phyloP scores from a whole-genome alignment of 2,329 filamentous ascomycete genomes.

The Lecanicillium sp. region DNA sequence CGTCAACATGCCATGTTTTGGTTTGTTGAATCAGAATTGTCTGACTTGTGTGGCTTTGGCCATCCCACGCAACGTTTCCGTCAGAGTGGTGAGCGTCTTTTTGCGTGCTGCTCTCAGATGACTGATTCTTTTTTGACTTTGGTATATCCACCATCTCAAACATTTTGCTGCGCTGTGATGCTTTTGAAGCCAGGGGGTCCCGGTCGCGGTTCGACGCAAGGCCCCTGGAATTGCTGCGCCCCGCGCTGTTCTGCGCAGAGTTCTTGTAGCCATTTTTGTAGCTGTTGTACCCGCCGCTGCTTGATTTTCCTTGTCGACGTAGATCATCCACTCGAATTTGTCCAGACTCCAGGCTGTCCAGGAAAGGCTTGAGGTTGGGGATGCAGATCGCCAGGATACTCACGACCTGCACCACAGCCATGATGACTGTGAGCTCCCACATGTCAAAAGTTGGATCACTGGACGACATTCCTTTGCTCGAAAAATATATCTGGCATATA shows the following conservation, averaged over 20 bases:
- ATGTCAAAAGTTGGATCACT: conserved; percentile 6
- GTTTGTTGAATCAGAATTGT: conserved; percentile 9
- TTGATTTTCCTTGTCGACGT: conserved; percentile 8
- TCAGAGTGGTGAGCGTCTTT: neutral
- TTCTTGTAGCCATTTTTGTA: conserved; percentile 13
- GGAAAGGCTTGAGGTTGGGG: conserved; percentile 9
- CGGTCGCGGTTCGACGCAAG: neutral
- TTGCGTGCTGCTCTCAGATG: neutral
- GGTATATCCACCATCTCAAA: conserved; percentile 9
- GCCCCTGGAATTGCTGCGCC: neutral
- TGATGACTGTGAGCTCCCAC: conserved; percentile 6
- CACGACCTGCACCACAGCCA: conserved; percentile 1
- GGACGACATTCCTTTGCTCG: neutral
- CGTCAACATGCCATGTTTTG: conserved; percentile 9
- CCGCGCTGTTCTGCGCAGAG: conserved; percentile 11
- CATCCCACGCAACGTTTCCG: conserved; percentile 5
- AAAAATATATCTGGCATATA: conserved; percentile 1
- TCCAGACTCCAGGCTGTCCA: conserved; percentile 9
- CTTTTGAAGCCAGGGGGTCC: conserved; percentile 7
- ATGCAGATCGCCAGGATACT: conserved; percentile 13
- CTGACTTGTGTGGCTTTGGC: conserved; percentile 7
- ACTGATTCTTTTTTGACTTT: neutral
- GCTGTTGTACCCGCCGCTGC: conserved; percentile 7
- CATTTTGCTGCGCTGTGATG: conserved; percentile 7
- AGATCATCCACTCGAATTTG: conserved; percentile 8